Evolutionary conservation across 495 filamentous ascomycete species (phyloP).

Genomic region (Xylaria acuta): DNA sequence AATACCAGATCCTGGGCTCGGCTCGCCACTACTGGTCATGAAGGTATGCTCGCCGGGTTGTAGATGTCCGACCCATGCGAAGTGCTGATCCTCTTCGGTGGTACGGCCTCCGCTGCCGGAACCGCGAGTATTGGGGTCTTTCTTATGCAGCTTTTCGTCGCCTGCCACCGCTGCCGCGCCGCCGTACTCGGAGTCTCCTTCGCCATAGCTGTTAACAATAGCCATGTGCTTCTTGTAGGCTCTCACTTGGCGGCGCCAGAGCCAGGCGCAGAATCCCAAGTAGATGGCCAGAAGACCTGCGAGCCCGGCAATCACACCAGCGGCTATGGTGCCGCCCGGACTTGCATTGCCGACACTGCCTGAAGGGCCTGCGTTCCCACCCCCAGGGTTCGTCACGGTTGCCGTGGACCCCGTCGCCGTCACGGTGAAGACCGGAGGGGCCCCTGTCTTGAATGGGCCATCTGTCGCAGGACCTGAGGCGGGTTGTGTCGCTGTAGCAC

Average conservation of each 20-base stretch:
- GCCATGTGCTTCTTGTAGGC: slow-evolving; percentile 69
- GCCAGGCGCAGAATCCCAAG: slow-evolving; percentile 73
- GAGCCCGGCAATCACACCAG: slow-evolving; percentile 67
- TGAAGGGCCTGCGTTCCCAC: slow-evolving; percentile 25
- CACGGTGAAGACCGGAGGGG: slow-evolving; percentile 67
- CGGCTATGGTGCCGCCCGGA: slow-evolving; percentile 68
- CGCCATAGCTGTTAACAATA: slow-evolving; percentile 52
- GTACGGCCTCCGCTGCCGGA: slow-evolving; percentile 31
- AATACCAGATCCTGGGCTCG: slow-evolving; percentile 33
- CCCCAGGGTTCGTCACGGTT: slow-evolving; percentile 51
- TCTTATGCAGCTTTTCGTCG: slow-evolving; percentile 38
- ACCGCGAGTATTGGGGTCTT: slow-evolving; percentile 26
- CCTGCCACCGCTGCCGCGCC: slow-evolving; percentile 29
- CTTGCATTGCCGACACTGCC: slow-evolving; percentile 32
- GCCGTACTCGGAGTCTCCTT: slow-evolving; percentile 23
- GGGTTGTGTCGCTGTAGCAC: slow-evolving; percentile 71
- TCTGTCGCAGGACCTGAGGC: slow-evolving; percentile 64
- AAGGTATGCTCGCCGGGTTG: slow-evolving; percentile 45
- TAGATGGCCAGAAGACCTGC: slow-evolving; percentile 64
- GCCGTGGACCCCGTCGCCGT: slow-evolving; percentile 64
- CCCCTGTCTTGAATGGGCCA: slow-evolving; percentile 73
- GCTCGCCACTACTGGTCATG: slow-evolving; percentile 35
- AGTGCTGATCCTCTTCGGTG: slow-evolving; percentile 25
- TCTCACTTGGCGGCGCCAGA: slow-evolving; percentile 68
- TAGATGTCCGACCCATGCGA: slow-evolving; percentile 41